A percentile compares a stretch with the other conserved stretches of the same genome.
Conservation (phyloP, 371 early-diverging fungal species). For the Haplosporangium sp. region DNA sequence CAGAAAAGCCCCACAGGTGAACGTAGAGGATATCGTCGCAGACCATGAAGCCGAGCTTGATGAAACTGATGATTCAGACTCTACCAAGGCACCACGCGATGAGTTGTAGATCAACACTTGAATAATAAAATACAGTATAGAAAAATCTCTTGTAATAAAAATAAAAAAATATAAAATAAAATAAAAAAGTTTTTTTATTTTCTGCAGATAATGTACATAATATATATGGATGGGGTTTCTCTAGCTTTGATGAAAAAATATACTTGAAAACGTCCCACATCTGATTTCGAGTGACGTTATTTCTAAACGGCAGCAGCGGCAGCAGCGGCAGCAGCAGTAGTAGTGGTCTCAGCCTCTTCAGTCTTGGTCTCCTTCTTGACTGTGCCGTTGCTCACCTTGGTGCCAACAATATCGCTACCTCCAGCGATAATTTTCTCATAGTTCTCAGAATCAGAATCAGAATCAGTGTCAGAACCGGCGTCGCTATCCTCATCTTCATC, state of each 20-base stretch:
- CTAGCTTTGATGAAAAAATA: neutral
- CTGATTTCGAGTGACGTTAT: too few relatives aligned
- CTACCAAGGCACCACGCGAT: conserved; percentile 33
- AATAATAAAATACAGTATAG: neutral
- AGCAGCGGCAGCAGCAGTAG: neutral
- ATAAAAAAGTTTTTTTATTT: too few relatives aligned
- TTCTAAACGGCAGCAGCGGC: neutral
- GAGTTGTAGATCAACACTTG: conserved; percentile 25
- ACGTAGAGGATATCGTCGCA: conserved; percentile 43
- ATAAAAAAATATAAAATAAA: too few relatives aligned
- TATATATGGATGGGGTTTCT: too few relatives aligned
- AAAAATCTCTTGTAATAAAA: neutral
- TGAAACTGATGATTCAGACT: conserved; percentile 16
- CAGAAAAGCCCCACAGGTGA: conserved; percentile 10
- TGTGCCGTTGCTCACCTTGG: conserved; percentile 14
- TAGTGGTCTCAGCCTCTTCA: neutral
- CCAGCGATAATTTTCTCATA: conserved; percentile 34
- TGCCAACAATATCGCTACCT: neutral
- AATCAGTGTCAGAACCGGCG: neutral
- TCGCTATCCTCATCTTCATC: conserved; percentile 19
- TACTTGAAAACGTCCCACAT: neutral
- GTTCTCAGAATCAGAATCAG: conserved; percentile 35
- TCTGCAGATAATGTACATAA: neutral
- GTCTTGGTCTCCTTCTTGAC: neutral
- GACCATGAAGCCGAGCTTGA: conserved; percentile 53